These are phyloP conservation scores for Clavispora asparagi DNA, from an alignment of 805 yeast genomes.

Conservation along the genomic window DNA sequence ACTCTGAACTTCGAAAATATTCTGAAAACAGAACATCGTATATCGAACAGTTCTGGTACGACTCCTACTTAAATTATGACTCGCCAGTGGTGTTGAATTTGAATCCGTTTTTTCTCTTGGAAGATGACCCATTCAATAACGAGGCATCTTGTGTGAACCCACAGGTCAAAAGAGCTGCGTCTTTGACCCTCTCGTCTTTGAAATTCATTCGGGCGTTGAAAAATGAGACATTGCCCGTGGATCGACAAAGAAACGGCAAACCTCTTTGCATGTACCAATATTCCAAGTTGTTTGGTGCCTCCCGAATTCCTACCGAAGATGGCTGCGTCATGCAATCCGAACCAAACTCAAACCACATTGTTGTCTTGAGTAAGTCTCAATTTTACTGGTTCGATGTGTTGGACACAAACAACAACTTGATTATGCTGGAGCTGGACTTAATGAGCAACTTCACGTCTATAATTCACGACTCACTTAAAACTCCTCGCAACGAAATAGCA, in stretches of 20 bases:
- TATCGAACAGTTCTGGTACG: constrained; percentile 94
- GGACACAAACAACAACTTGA: constrained; percentile 64
- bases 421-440: constrained; percentile 71
- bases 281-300: constrained; percentile 77
- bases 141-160: constrained; percentile 40
- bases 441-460: constrained; percentile 71
- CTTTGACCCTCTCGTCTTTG: constrained; percentile 69
- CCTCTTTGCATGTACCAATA: constrained; percentile 91
- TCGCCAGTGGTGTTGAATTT: constrained; percentile 87
- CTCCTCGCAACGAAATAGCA: constrained; percentile 55
- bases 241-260: constrained; percentile 52
- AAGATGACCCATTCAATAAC: constrained; percentile 82
- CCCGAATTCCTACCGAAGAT: constrained; percentile 72
- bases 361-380: constrained; percentile 79
- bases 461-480: constrained; percentile 60
- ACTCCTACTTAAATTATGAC: constrained; percentile 81
- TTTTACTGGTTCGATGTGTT: constrained; percentile 94
- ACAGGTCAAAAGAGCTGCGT: constrained; percentile 78
- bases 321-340: constrained; percentile 89
- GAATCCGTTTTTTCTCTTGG: constrained; percentile 84
- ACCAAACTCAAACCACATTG: constrained; percentile 67
- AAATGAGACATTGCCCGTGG: constrained; percentile 68
- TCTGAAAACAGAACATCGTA: constrained; percentile 65
- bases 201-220: constrained; percentile 78
- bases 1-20: constrained; percentile 58